phyloP scores from a whole-genome alignment of 2,329 filamentous ascomycete genomes.

The Diaporthe citriasiana region DNA sequence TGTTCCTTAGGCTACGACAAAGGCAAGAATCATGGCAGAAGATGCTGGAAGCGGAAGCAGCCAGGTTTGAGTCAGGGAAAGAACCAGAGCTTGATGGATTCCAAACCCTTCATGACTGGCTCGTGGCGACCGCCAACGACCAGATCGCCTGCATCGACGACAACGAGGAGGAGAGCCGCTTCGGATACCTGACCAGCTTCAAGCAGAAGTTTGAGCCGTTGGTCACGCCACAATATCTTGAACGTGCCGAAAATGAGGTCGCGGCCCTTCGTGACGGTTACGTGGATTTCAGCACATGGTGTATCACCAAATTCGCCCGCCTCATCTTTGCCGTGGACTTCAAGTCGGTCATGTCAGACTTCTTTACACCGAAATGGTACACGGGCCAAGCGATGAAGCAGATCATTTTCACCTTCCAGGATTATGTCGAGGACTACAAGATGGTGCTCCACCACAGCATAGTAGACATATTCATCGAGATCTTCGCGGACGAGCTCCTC shows the following conservation, averaged over 20 bases:
- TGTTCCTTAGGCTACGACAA: constrained; percentile 87
- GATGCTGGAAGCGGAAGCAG: constrained; percentile 88
- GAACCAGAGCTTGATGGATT: constrained; percentile 73
- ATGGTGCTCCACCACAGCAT: constrained; percentile 88
- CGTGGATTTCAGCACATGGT: constrained; percentile 94
- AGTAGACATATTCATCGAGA: constrained; percentile 92
- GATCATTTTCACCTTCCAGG: constrained; percentile 94
- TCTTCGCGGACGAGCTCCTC: constrained; percentile 91
- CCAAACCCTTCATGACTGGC: constrained; percentile 93
- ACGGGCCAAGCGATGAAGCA: constrained; percentile 87
- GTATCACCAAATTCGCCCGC: constrained; percentile 86
- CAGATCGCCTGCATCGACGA: constrained; percentile 99
- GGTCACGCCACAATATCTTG: constrained; percentile 84
- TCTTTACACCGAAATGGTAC: constrained; percentile 96
- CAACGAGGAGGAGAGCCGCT: constrained; percentile 79
- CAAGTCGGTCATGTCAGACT: constrained; percentile 82
- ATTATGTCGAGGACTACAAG: constrained; percentile 92
- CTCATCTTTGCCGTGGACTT: constrained; percentile 95
- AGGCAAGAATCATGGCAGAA: constrained; percentile 90
- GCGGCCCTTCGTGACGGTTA: constrained; percentile 88
- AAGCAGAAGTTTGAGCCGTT: constrained; percentile 84
- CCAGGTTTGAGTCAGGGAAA: constrained; percentile 75
- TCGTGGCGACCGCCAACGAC: constrained; percentile 96
- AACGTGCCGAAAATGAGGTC: constrained; percentile 80
- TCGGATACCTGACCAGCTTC: constrained; percentile 90